These are phyloP conservation scores for Mycena filopes DNA, from an alignment of 768 basidiomycete genomes.

Conservation along the genomic window DNA sequence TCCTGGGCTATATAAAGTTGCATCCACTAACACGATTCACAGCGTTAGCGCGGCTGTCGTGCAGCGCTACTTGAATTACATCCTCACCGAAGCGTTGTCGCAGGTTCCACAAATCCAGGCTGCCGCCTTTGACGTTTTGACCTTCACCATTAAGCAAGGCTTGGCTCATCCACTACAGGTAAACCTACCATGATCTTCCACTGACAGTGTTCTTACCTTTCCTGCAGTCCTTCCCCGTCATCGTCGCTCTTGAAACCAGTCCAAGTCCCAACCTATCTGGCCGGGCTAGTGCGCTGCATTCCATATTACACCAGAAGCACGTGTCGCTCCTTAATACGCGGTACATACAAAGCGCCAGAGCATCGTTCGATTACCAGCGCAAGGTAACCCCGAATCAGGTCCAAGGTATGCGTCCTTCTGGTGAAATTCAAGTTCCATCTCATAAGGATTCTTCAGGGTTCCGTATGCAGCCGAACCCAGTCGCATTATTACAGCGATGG, in stretches of 20 bases:
- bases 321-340: slow-evolving; percentile 89
- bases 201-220: neutral
- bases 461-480: slow-evolving; percentile 68
- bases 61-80: slow-evolving; percentile 88
- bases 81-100: slow-evolving; percentile 85
- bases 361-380: slow-evolving; percentile 87
- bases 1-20: neutral
- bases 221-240: slow-evolving; percentile 85
- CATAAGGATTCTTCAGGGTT: slow-evolving; percentile 60
- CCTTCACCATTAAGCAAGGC: slow-evolving; percentile 94
- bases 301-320: slow-evolving; percentile 88
- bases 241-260: slow-evolving; percentile 94
- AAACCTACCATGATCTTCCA: slow-evolving; percentile 31
- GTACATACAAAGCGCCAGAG: slow-evolving; percentile 81
- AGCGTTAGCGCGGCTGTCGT: slow-evolving; percentile 96
- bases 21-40: slow-evolving; percentile 14
- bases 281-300: slow-evolving; percentile 84
- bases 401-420: slow-evolving; percentile 56
- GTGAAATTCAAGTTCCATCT: neutral
- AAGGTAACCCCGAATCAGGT: slow-evolving; percentile 58
- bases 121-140: slow-evolving; percentile 89
- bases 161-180: slow-evolving; percentile 94
- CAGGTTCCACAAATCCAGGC: slow-evolving; percentile 76
- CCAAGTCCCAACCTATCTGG: slow-evolving; percentile 66
- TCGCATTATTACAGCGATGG: slow-evolving; percentile 89